Base-by-base conservation (phyloP, 106 monocot species). In the Gastrodia elata region DNA sequence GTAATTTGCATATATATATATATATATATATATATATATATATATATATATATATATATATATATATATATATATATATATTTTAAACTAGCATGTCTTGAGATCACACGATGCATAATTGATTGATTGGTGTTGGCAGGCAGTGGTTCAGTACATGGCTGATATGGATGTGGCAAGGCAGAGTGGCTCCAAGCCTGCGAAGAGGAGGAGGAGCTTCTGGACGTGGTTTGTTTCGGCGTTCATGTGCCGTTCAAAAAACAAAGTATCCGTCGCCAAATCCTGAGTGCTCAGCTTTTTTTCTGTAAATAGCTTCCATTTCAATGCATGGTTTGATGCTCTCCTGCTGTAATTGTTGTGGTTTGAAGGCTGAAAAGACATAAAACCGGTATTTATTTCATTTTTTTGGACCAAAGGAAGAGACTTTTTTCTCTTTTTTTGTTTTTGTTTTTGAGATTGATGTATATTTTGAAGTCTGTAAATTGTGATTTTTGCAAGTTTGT, bases 141-240 rank as follows among this genome's bases (percentile, higher is more conserved):
- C 76, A 65, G 92, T 92, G 69, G 92, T 96, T 46, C 73, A 83
- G 68, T 92, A 96, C 81, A 96, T 96, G 92, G 85, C 86, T 72
- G 92, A 92, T 81, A 73, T 96, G 75, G 75, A 77, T 68, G 80
- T 77, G 27, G 78, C 74, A 18, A 86, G 73, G 80, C 78, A 69
- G n/a, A 39, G 1, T 0, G 68, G 39, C 59, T 40, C 64, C 34
- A 76, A 25, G 68, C 68, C 76, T 69, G 46, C 74, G 1, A 46
- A 79, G 34, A 77, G 34, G 24, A 70, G 72, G 37, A 27, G 15
- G 49, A 68, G 86, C 39, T 83, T 92, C 49, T 92, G 87, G 85
- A 43, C 35, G 13, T 92, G 92, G 87, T 44, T 96, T 48, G 90
- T 75, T 64, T 84, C 87, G 13, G 38, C 90, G 71, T 80, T 86